Percentiles rank a stretch among this genome's conserved stretches.
Conservation (phyloP, 2,329 filamentous ascomycete species). For the Phialophora verrucosa region DNA sequence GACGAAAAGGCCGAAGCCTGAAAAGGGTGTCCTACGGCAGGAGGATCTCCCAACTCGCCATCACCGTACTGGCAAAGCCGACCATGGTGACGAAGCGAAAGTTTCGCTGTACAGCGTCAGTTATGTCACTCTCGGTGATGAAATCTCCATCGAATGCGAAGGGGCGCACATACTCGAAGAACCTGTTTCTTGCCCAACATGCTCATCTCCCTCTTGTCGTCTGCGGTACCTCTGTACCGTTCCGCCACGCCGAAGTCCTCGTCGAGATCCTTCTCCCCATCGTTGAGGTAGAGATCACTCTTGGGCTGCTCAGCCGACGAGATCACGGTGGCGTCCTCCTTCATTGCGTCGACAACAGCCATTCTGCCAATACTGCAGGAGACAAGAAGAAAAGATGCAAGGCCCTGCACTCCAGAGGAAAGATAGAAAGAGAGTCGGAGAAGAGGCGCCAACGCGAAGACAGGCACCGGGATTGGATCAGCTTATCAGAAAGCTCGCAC, state of each 20-base stretch:
- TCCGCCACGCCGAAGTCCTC: slow-evolving; percentile 40
- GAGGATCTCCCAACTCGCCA: slow-evolving; percentile 53
- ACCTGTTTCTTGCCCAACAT: slow-evolving; percentile 49
- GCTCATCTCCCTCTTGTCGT: slow-evolving; percentile 49
- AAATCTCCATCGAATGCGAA: background rate
- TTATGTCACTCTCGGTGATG: too few species aligned
- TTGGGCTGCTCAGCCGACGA: slow-evolving; percentile 13
- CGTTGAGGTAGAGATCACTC: background rate
- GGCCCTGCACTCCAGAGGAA: background rate
- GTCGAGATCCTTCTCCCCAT: slow-evolving; percentile 13
- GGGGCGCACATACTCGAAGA: slow-evolving; percentile 42
- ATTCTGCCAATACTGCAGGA: background rate
- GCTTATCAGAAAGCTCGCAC: background rate
- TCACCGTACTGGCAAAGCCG: slow-evolving; percentile 52
- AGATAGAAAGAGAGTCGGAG: background rate
- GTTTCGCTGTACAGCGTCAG: slow-evolving; percentile 45
- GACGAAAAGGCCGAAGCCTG: background rate
- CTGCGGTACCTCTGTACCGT: slow-evolving; percentile 47
- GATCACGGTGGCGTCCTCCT: slow-evolving; percentile 9
- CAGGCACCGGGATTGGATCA: background rate
- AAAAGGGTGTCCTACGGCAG: slow-evolving; percentile 44
- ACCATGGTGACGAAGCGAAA: slow-evolving; percentile 54
- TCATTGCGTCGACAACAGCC: background rate
- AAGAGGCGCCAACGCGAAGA: background rate
- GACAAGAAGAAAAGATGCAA: background rate